Evolutionary conservation across 495 filamentous ascomycete genomes (phyloP).

Genomic region (Hypoxylon rickii): DNA sequence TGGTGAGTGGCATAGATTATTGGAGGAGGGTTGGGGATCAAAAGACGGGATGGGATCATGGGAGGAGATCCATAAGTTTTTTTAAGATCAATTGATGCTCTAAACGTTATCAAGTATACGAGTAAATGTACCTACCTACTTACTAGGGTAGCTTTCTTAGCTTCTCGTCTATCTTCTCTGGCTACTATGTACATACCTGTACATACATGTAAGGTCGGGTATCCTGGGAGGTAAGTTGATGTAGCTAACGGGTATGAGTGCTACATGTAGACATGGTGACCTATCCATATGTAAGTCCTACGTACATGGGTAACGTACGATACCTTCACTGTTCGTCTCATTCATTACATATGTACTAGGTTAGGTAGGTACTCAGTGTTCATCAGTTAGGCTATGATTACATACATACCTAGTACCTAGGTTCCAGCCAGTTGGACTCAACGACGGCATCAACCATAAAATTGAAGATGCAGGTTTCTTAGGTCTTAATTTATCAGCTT

Average conservation of each 20-base stretch:
- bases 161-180: too few species aligned
- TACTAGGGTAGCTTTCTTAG: conserved; percentile 1
- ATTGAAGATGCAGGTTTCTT: too few species aligned
- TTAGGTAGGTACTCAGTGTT: background rate
- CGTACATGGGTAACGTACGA: too few species aligned
- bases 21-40: conserved; percentile 12
- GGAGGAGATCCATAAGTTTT: too few species aligned
- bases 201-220: too few species aligned
- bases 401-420: background rate
- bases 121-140: conserved; percentile 13
- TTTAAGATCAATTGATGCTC: conserved; percentile 5
- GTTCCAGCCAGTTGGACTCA: too few species aligned
- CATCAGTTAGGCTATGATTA: too few species aligned
- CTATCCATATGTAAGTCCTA: background rate
- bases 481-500: background rate
- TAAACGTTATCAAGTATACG: conserved; percentile 28
- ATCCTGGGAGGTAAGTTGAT: background rate
- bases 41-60: too few species aligned
- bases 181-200: too few species aligned
- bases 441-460: too few species aligned
- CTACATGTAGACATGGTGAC: background rate
- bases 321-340: too few species aligned
- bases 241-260: conserved; percentile 5
- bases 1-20: background rate
- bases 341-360: background rate